Conservation (phyloP, 2,329 filamentous ascomycete species). For the Apiospora arundinis region DNA sequence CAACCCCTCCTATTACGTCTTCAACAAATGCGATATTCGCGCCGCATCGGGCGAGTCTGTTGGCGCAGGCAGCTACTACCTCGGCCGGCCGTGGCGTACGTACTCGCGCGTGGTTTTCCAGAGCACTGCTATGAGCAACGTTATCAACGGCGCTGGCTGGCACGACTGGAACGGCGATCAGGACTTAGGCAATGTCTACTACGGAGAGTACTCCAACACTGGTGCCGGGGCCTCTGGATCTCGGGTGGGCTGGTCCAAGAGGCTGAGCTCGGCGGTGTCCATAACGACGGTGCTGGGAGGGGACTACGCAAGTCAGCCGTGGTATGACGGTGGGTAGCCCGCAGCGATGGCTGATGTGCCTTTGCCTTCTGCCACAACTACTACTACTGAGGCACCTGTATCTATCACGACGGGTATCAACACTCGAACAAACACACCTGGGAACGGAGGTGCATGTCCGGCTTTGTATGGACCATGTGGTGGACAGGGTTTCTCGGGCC, state of each 20-base stretch:
- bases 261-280: constrained; percentile 42
- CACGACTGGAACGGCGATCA: constrained; percentile 57
- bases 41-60: constrained; percentile 47
- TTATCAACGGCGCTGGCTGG: constrained; percentile 68
- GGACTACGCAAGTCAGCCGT: constrained; percentile 29
- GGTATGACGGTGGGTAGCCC: constrained; percentile 31
- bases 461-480: constrained; percentile 1
- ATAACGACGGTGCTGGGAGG: constrained; percentile 39
- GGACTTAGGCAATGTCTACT: constrained; percentile 59
- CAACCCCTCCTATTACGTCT: constrained; percentile 51
- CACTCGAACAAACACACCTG: not conserved
- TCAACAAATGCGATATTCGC: constrained; percentile 51
- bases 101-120: constrained; percentile 57
- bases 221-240: constrained; percentile 62
- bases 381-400: not conserved
- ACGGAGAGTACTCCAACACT: constrained; percentile 65
- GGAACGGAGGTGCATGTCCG: not conserved
- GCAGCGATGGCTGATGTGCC: not conserved
- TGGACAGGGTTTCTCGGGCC: not conserved
- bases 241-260: constrained; percentile 52
- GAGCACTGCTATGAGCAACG: constrained; percentile 54
- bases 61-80: constrained; percentile 48
- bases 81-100: constrained; percentile 55
- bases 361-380: not conserved
- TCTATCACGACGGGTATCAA: too few species aligned